These are phyloP conservation scores for Boletellus ananiceps DNA, from an alignment of 768 basidiomycete genomes.

Conservation along the genomic window DNA sequence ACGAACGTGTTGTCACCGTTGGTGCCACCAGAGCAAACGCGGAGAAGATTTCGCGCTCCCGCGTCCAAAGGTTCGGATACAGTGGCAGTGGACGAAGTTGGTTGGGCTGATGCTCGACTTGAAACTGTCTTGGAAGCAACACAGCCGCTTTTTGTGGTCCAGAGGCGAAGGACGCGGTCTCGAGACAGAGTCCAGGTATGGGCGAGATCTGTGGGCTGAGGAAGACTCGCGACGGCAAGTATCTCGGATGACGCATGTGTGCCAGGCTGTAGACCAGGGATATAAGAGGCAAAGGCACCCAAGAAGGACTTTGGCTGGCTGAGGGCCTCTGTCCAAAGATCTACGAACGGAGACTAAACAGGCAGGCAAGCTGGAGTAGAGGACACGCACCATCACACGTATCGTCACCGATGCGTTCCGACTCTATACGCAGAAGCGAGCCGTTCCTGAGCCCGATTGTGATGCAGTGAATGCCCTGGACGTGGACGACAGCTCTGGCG, in stretches of 20 bases:
- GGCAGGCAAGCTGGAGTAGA: constrained; percentile 2
- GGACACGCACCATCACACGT: constrained; percentile 51
- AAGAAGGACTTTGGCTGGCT: constrained; percentile 65
- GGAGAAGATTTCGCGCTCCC: constrained; percentile 61
- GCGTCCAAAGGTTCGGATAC: constrained; percentile 52
- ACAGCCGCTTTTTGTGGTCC: constrained; percentile 75
- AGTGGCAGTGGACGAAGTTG: constrained; percentile 28
- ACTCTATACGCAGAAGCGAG: constrained; percentile 64
- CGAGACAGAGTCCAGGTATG: constrained; percentile 83
- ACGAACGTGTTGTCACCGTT: constrained; percentile 55
- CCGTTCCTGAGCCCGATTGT: constrained; percentile 59
- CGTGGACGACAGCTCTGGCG: constrained; percentile 49
- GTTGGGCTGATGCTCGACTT: constrained; percentile 29
- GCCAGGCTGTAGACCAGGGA: constrained; percentile 48
- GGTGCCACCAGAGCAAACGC: constrained; percentile 48
- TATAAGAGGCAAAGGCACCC: constrained; percentile 60
- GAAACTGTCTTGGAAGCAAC: constrained; percentile 58
- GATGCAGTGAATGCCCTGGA: constrained; percentile 64
- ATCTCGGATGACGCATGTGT: constrained; percentile 52
- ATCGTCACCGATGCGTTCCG: constrained; percentile 52
- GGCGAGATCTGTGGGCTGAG: constrained; percentile 70
- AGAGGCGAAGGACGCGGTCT: constrained; percentile 78
- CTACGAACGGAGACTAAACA: constrained; percentile 34
- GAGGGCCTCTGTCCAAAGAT: constrained; percentile 65
- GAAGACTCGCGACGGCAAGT: constrained; percentile 66